Conservation (phyloP, 805 yeast genomes). For the Zygosaccharomyces kombuchaensis region DNA sequence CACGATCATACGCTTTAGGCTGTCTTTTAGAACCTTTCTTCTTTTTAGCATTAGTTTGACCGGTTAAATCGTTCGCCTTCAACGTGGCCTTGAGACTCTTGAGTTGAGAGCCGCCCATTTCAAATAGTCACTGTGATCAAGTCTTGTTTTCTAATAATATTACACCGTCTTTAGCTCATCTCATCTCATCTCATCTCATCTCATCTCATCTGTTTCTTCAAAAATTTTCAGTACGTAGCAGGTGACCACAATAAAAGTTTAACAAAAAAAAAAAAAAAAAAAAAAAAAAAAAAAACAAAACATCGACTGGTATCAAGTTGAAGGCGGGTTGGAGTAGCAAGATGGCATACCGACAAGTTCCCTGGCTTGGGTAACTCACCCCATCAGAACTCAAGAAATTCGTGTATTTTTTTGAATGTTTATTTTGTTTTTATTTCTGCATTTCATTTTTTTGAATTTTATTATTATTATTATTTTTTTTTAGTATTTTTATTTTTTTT, state of each 20-base stretch:
- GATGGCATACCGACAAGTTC: background rate
- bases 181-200: constrained; percentile 13
- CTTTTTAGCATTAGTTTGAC: constrained; percentile 68
- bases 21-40: constrained; percentile 44
- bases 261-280: background rate
- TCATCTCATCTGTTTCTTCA: constrained; percentile 19
- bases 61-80: constrained; percentile 77
- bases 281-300: background rate
- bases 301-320: background rate
- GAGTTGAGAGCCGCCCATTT: constrained; percentile 84
- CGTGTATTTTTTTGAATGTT: background rate
- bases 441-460: background rate
- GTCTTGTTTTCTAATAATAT: background rate
- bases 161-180: background rate
- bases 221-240: constrained; percentile 13
- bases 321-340: too few species aligned
- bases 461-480: background rate
- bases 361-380: background rate
- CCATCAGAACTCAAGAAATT: background rate
- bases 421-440: background rate
- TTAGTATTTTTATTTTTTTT: background rate
- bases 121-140: background rate
- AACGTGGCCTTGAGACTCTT: constrained; percentile 75
- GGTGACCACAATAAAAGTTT: constrained; percentile 3
- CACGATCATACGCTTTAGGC: constrained; percentile 64